Percentiles rank a stretch among this genome's conserved stretches.
Evolutionary conservation across 306 rosid species (phyloP).

Genomic region (Fragaria nilgerrensis): DNA sequence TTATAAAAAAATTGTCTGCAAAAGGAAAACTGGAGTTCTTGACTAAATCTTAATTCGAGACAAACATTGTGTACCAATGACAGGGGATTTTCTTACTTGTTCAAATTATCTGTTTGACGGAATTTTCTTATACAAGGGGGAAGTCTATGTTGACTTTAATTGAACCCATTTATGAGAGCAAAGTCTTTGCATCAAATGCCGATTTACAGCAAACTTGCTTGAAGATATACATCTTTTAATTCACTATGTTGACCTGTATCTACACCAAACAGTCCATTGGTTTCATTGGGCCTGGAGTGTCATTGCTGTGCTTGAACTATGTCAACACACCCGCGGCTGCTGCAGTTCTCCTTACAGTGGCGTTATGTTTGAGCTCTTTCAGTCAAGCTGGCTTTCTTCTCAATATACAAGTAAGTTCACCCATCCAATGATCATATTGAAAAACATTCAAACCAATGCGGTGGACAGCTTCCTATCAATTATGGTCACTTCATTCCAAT

Average conservation of each 20-base stretch:
- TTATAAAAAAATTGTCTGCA: not conserved
- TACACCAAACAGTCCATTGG: constrained; percentile 64
- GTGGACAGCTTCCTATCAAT: not conserved
- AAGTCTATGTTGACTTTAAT: not conserved
- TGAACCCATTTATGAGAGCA: not conserved
- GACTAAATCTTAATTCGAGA: not conserved
- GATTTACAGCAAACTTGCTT: not conserved
- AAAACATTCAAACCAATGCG: not conserved
- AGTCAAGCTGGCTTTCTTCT: constrained; percentile 96
- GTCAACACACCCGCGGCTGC: constrained; percentile 67
- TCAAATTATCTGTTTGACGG: not conserved
- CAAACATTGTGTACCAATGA: not conserved
- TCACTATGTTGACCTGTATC: constrained; percentile 19
- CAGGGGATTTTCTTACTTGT: not conserved
- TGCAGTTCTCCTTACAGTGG: constrained; percentile 60
- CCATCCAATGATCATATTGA: constrained; percentile 5
- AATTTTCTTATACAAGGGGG: not conserved
- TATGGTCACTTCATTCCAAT: not conserved
- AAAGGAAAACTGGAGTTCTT: not conserved
- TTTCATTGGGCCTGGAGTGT: constrained; percentile 77
- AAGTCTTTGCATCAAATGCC: not conserved
- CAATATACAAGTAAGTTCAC: constrained; percentile 73
- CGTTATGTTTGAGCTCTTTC: constrained; percentile 89
- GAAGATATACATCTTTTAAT: not conserved
- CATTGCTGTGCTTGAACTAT: constrained; percentile 71